Base-by-base conservation (phyloP, 2,329 filamentous ascomycete genomes). In the Corynespora cassiicola region DNA sequence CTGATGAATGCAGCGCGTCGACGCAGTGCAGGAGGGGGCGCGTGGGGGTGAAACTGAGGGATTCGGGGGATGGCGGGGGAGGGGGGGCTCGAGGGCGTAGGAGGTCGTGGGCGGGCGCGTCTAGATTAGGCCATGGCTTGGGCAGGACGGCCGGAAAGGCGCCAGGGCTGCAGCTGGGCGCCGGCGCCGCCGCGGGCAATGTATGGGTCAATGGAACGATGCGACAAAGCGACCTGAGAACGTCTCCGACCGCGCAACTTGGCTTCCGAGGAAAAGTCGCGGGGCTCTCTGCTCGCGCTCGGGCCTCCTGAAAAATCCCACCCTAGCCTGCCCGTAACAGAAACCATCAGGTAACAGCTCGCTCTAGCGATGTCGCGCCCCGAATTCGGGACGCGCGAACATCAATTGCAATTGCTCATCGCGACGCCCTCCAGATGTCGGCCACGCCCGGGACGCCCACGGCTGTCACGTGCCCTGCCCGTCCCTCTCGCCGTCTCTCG, bases 31-130 rank as follows among this genome's bases (percentile, higher is more conserved):
- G 24, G 36, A 39, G 33, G 27, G 36, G 31, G 36, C 36, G 45
- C 49, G 58, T 56, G 52, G 57, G 59, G 53, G 50, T 47, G 23
- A n/a, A n/a, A n/a, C n/a, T n/a, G n/a, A n/a, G n/a, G n/a, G n/a
- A 10, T 21, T 20, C 16, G 22, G 27, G 23, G 21, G 33, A 34
- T 36, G 42, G 46, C 28, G 42, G 47, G 39, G 42, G 39, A 30
- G 36, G 39, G 24, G 31, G 36, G 32, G 21, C n/a, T n/a, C n/a
- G n/a, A n/a, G n/a, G n/a, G n/a, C n/a, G n/a, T n/a, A n/a, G n/a
- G n/a, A n/a, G n/a, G n/a, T n/a, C n/a, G n/a, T n/a, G n/a, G n/a
- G n/a, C n/a, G n/a, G 34, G 35, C 12, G 38, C n/a, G 42, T 18
- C 36, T 38, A 31, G 47, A 42, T 41, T 36, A 38, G 41, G 38